Evolutionary conservation across 1,284 basidiomycete genomes (phyloP).

Genomic region (Ceratobasidium papillatum): DNA sequence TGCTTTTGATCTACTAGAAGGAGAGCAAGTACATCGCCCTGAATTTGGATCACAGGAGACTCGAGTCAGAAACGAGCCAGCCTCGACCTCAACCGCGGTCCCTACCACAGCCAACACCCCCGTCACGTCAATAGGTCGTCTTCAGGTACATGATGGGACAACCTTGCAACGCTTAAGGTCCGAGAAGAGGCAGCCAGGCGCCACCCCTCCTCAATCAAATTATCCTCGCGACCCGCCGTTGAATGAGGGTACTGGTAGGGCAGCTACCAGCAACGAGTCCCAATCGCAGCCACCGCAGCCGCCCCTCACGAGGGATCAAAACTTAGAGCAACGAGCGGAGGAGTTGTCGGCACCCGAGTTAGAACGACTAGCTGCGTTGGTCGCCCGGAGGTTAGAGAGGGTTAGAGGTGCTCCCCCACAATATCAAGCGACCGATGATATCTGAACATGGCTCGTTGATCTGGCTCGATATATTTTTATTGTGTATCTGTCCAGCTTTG

Average conservation of each 20-base stretch:
- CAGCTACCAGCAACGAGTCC: background rate
- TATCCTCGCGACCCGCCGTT: background rate
- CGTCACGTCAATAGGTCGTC: background rate
- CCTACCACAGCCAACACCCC: background rate
- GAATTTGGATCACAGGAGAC: background rate
- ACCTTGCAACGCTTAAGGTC: background rate
- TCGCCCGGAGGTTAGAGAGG: constrained; percentile 17
- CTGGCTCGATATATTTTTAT: background rate
- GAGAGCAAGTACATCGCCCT: background rate
- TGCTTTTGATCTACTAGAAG: constrained; percentile 10
- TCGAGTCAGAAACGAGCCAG: background rate
- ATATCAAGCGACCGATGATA: constrained; percentile 14
- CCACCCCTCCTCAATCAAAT: background rate
- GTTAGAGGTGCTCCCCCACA: constrained; percentile 28
- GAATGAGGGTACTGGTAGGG: background rate
- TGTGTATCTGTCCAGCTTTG: background rate
- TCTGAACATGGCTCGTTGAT: background rate
- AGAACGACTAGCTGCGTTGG: constrained; percentile 15
- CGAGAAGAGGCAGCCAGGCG: background rate
- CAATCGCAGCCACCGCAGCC: background rate
- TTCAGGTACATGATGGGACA: constrained; percentile 7
- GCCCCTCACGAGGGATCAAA: background rate
- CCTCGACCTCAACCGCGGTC: background rate
- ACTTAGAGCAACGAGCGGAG: constrained; percentile 24
- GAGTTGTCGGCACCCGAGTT: constrained; percentile 30